Evolutionary conservation across 257 asterid species (phyloP).

Genomic region (Ilex asprella): DNA sequence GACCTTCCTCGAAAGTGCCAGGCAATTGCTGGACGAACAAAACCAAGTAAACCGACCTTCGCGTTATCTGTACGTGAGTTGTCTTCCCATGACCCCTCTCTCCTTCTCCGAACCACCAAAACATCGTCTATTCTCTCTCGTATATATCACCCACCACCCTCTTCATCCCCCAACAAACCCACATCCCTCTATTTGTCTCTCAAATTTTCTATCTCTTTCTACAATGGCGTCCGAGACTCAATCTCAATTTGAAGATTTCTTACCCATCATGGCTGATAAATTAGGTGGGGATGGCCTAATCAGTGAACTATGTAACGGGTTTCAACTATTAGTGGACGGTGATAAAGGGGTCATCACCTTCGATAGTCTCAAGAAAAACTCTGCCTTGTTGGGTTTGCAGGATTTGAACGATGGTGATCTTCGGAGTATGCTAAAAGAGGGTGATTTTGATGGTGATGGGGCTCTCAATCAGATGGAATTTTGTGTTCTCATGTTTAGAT

Average conservation of each 20-base stretch:
- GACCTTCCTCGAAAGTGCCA: background rate
- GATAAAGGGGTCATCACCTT: constrained; percentile 43
- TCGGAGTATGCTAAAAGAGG: constrained; percentile 39
- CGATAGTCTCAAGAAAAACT: constrained; percentile 42
- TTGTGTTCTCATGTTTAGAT: constrained; percentile 55
- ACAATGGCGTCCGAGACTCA: constrained; percentile 22
- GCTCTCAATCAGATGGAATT: constrained; percentile 61
- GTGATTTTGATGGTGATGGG: constrained; percentile 58
- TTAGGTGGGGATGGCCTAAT: constrained; percentile 54
- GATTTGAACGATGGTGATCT: constrained; percentile 42
- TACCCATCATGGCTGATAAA: constrained; percentile 53
- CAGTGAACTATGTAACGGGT: constrained; percentile 51
- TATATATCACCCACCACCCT: background rate
- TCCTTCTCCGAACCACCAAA: too few relatives aligned
- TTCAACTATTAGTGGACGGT: constrained; percentile 36
- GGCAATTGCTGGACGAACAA: background rate
- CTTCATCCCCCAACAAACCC: background rate
- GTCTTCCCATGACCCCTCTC: background rate
- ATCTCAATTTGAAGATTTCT: constrained; percentile 37
- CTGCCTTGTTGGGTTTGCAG: constrained; percentile 39
- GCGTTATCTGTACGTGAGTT: background rate
- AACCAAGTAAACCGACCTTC: background rate
- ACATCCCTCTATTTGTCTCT: background rate
- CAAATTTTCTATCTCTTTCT: background rate
- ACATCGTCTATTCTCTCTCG: too few relatives aligned